Conservation (phyloP, 257 asterid genomes). For the Avicennia marina region DNA sequence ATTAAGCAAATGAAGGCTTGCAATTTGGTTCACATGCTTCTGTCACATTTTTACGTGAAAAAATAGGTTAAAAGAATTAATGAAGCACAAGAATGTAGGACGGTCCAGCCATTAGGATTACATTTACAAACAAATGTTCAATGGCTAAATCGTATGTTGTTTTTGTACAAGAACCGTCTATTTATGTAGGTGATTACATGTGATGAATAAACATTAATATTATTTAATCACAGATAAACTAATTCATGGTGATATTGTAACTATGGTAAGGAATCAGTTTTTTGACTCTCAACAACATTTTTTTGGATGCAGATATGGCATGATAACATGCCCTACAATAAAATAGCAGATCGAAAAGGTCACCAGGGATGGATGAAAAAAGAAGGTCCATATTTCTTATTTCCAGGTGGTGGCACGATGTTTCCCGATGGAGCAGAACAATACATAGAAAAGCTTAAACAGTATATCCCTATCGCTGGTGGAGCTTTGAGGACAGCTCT, state of each 20-base stretch:
- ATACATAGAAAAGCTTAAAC: constrained; percentile 90
- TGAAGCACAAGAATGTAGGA: too few species aligned
- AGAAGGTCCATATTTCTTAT: constrained; percentile 81
- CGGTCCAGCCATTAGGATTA: too few species aligned
- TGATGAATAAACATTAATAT: too few species aligned
- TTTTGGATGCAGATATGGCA: constrained; percentile 78
- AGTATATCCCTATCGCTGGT: constrained; percentile 82
- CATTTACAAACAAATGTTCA: too few species aligned
- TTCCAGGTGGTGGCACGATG: constrained; percentile 99
- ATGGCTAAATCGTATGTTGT: too few species aligned
- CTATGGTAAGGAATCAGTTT: too few species aligned
- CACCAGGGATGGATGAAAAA: constrained; percentile 98
- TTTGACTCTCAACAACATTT: background rate
- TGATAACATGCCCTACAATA: constrained; percentile 85
- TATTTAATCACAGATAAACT: too few species aligned
- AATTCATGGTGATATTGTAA: too few species aligned
- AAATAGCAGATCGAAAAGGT: constrained; percentile 95
- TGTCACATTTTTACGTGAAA: background rate
- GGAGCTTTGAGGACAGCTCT: constrained; percentile 92
- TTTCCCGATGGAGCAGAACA: constrained; percentile 92
- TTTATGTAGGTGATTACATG: too few species aligned
- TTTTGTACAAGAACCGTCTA: too few species aligned
- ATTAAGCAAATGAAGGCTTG: constrained; percentile 10
- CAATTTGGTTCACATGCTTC: constrained; percentile 11
- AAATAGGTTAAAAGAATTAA: too few species aligned